Evolutionary conservation across 345 rosid genomes (phyloP).

Genomic region (Sonneratia caseolaris): DNA sequence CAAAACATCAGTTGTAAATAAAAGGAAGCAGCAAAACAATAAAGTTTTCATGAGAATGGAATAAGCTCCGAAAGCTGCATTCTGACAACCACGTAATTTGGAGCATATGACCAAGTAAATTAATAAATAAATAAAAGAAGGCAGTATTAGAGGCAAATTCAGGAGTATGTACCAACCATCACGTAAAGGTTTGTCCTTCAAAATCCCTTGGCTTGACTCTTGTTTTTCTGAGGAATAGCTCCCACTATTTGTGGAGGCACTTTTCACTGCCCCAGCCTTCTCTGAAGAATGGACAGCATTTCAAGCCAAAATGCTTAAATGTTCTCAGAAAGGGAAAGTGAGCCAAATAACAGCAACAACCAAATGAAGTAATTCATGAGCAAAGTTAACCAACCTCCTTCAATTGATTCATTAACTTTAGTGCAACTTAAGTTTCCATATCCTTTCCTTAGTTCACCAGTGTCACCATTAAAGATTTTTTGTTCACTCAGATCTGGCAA

Average conservation of each 20-base stretch:
- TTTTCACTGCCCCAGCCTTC: not conserved
- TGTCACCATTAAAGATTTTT: constrained; percentile 4
- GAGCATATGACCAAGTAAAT: not conserved
- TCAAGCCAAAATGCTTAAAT: not conserved
- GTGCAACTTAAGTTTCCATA: constrained; percentile 11
- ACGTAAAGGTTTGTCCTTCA: constrained; percentile 6
- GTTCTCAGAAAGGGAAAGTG: not conserved
- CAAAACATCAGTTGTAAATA: not conserved
- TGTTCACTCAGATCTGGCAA: constrained; percentile 11
- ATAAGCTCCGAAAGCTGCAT: not conserved
- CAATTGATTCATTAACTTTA: constrained; percentile 12
- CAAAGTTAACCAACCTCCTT: constrained; percentile 19
- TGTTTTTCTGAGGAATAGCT: not conserved
- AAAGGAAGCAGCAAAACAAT: not conserved
- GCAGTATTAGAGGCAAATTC: not conserved
- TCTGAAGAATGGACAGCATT: not conserved
- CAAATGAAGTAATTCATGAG: not conserved
- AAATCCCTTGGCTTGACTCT: not conserved
- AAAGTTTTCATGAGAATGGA: not conserved
- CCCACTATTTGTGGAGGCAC: not conserved
- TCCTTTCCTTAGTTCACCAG: constrained; percentile 9
- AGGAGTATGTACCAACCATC: constrained; percentile 7
- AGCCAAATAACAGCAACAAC: constrained; percentile 7
- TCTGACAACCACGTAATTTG: not conserved
- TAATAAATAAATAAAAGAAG: not conserved